Percentiles rank a stretch among this genome's conserved stretches.
Evolutionary conservation across 192 early-diverging fungal species (phyloP).

Genomic region (Gigaspora rosea): DNA sequence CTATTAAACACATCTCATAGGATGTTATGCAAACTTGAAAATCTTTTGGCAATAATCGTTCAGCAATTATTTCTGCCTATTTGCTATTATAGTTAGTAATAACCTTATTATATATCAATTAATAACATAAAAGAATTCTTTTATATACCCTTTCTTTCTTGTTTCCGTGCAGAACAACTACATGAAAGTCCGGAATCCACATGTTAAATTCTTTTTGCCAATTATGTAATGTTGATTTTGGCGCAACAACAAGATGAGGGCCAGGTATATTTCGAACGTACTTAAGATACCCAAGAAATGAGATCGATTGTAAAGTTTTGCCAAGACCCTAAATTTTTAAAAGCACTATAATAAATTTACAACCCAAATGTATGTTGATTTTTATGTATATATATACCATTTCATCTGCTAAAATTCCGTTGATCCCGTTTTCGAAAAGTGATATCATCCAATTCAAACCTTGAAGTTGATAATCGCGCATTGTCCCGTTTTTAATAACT

Average conservation of each 20-base stretch:
- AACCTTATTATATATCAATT: background rate
- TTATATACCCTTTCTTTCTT: slow-evolving; percentile 74
- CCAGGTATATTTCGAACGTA: slow-evolving; percentile 73
- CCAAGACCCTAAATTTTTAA: slow-evolving; percentile 72
- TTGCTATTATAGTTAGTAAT: no score
- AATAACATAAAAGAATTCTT: background rate
- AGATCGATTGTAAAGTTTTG: slow-evolving; percentile 96
- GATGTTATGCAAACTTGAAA: slow-evolving; percentile 97
- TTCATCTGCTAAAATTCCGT: slow-evolving; percentile 98
- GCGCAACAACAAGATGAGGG: slow-evolving; percentile 94
- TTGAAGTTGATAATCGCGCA: slow-evolving; percentile 96
- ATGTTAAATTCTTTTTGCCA: slow-evolving; percentile 90
- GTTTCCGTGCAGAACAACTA: slow-evolving; percentile 88
- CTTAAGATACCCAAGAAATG: slow-evolving; percentile 95
- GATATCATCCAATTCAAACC: slow-evolving; percentile 99
- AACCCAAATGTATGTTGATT: background rate
- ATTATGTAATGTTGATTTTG: slow-evolving; percentile 96
- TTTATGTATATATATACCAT: slow-evolving; percentile 63
- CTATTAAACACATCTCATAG: slow-evolving; percentile 93
- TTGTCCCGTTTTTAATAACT: slow-evolving; percentile 87
- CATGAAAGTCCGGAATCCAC: slow-evolving; percentile 89
- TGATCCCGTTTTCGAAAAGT: slow-evolving; percentile 95
- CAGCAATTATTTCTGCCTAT: slow-evolving; percentile 57
- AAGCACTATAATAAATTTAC: background rate
- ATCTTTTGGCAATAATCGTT: slow-evolving; percentile 55